Base-by-base conservation (phyloP, 768 basidiomycete species). In the Kwoniella europaea region DNA sequence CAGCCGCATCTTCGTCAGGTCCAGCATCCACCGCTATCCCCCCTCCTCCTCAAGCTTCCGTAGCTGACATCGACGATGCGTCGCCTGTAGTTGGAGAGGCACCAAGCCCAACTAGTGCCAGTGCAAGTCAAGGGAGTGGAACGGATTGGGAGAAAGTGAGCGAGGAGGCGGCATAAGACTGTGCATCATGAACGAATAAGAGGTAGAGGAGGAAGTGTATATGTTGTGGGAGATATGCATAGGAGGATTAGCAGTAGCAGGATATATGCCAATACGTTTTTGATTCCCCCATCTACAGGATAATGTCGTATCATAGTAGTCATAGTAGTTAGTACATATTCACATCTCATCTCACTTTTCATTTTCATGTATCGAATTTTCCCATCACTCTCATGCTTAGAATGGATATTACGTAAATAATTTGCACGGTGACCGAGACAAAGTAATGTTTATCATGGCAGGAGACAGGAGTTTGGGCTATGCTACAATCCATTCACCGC, bases 1-100 rank as follows among this genome's bases (percentile, higher is more conserved):
- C 44, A 2, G 56, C 69, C 24, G 62, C 63, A 44, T 24, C 67
- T 42, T 58, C 69, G 16, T 27, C 66, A 29, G 68, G 63, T 9
- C 35, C 35, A 56, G 50, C 29, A 59, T 53, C 52, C 1, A 42
- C 53, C 43, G 68, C 72, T 16, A 52, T 53, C 27, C 71, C 71
- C 6, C 35, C 71, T n/a, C 65, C 42, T 22, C 62, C 75, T 29
- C 56, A 54, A 50, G 75, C 74, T 20, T 71, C 69, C 27, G 71
- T 79, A 44, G 74, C 75, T 55, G 78, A 78, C 58, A 69, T 79
- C 44, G 80, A 81, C 52, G 79, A 77, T 62, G 74, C 72, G 16
- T 63, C 62, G 10, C 73, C 73, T n/a, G 55, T 43, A 56, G 53
- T 57, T 46, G 68, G 50, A 10, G 74, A 65, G 1, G 65, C 67